Evolutionary conservation across 2,329 filamentous ascomycete species (phyloP).

Genomic region (Pseudopyricularia javanii): DNA sequence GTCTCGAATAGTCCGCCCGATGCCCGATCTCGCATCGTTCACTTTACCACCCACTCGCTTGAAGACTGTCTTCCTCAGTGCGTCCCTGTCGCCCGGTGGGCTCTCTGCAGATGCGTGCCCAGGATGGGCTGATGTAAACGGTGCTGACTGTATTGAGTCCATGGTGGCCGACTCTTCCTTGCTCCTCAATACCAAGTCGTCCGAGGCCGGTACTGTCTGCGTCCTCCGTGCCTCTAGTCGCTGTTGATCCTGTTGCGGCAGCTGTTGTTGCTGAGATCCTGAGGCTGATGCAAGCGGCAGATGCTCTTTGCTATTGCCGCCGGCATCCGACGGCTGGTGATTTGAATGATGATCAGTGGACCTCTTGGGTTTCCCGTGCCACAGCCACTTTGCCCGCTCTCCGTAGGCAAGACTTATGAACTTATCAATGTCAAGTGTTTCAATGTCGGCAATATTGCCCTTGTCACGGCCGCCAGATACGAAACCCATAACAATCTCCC

Average conservation of each 20-base stretch:
- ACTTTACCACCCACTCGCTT: constrained; percentile 71
- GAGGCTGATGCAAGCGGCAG: neutral
- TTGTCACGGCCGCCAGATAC: constrained; percentile 64
- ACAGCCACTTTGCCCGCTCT: constrained; percentile 83
- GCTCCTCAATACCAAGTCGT: constrained; percentile 13
- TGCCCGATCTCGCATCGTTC: constrained; percentile 68
- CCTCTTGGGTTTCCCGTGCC: constrained; percentile 80
- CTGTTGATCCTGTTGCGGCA: neutral
- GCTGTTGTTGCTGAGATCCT: neutral
- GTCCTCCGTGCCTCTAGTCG: neutral
- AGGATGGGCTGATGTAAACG: constrained; percentile 10
- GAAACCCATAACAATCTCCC: constrained; percentile 92
- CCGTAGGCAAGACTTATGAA: constrained; percentile 71
- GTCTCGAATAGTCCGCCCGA: constrained; percentile 69
- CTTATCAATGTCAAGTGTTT: constrained; percentile 78
- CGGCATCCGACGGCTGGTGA: constrained; percentile 29
- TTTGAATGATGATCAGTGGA: constrained; percentile 28
- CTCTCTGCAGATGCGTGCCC: constrained; percentile 37
- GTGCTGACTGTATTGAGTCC: constrained; percentile 28
- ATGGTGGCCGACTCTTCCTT: constrained; percentile 1
- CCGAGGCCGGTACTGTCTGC: constrained; percentile 15
- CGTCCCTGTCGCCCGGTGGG: constrained; percentile 23
- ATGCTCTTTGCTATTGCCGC: neutral
- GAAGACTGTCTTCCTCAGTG: constrained; percentile 54
- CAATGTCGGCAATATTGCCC: constrained; percentile 80